Base-by-base conservation (phyloP, 1,284 basidiomycete genomes). In the Melampsora americana region DNA sequence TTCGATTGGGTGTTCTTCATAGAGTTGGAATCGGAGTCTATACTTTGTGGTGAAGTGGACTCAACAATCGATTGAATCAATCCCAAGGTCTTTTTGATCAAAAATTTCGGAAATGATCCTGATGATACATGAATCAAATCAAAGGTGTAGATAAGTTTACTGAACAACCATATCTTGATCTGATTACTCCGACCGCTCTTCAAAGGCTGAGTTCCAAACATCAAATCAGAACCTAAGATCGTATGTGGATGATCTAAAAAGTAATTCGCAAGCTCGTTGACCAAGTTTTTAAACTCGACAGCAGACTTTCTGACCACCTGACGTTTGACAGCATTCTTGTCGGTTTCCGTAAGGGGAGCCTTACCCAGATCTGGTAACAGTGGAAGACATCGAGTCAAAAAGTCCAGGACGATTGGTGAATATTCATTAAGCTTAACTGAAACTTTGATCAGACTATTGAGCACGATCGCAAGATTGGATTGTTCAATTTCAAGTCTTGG, bases 121-220 rank as follows among this genome's bases (percentile, higher is more conserved):
- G 53, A 56, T 56, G 53, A 56, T 56, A 56, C n/a, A 28, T 56
- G 53, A 23, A 56, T 56, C n/a, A 56, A 18, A 28, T 56, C 53
- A 56, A 56, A 56, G 53, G 53, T 56, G 18, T 56, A 56, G 53
- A 56, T n/a, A 23, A 56, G 53, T 56, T 56, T 56, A 28, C 53
- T 56, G 53, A 56, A 56, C 6, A 56, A 14, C 53, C 53, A 56
- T 56, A 56, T 56, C n/a, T 56, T 12, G 53, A 56, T 56, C 26
- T 56, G 53, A 56, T n/a, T 28, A 12, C 6, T 56, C 14, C 26
- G 53, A 7, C 26, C 26, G 26, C n/a, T 12, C n/a, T 23, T 12
- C 53, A 28, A 56, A 23, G 53, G 53, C n/a, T 23, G 9, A 7
- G 20, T 28, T 56, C 53, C 53, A 56, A 56, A 23, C 9, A 56